Evolutionary conservation across 2,329 filamentous ascomycete species (phyloP), one percentile per base, ranked within the genome.

Genomic region (Epichloe baconii): DNA sequence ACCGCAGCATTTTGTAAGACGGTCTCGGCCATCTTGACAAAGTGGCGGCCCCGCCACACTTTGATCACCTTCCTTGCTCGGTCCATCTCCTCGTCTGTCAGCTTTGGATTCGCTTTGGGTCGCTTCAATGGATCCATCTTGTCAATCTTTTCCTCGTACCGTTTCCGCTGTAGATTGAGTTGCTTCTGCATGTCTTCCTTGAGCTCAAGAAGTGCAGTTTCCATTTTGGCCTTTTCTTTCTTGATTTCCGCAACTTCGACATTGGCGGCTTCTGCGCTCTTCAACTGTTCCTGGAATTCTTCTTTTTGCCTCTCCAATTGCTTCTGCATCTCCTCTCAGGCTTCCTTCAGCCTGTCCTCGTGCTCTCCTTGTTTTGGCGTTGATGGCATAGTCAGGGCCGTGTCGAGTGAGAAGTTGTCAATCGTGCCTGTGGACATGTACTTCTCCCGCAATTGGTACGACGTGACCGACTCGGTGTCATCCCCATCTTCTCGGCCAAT

Each of bases 351-450:
- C 54, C 77, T 79, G 26, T 91, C 85, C 46, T 91, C 88, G 0
- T 82, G 79, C 51, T 90, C 88, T 23, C 78, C 79, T 54, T 85
- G 82, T 54, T 81, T 86, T 2, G 93, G 93, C 0, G 91, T 97
- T 0, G 89, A 94, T 2, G 93, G 93, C 76, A 96, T 89, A 0
- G 93, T 98, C 48, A 98, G 75, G 12, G 84, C 85, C 1, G 93
- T 98, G 64, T 98, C 93, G 15, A 98, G 75, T 2, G 91, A 97
- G 61, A 96, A 93, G 64, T 95, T 96, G 68, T 98, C 93, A 49
- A 97, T 77, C 0, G 91, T 96, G 2, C 91, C 91, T 51, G 86
- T 93, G 3, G 90, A 96, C 71, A 95, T 80, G 67, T 97, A 97
- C 63, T 97, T 97, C 60, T 98, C 93, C 48, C 93, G 79, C 34